Conservation (phyloP, 768 basidiomycete genomes). For the Hirschioporus abietinus region DNA sequence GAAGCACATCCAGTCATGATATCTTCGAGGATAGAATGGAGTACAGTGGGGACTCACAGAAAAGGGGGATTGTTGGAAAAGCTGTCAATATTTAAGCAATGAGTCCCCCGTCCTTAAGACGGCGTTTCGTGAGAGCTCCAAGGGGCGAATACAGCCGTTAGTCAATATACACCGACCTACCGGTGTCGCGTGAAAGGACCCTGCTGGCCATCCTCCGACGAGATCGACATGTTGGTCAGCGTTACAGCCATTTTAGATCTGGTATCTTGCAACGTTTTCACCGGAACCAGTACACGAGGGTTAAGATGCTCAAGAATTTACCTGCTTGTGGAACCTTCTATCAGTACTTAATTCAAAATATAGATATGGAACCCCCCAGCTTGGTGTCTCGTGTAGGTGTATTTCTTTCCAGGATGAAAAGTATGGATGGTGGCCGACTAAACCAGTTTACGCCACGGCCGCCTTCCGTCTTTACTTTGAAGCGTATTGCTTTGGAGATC, state of each 20-base stretch:
- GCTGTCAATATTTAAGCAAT: not conserved
- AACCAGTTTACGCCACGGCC: no score
- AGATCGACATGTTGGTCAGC: not conserved
- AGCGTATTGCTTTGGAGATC: not conserved
- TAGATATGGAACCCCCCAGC: no score
- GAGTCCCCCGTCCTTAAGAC: not conserved
- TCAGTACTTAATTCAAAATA: no score
- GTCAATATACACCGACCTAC: not conserved
- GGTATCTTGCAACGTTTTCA: not conserved
- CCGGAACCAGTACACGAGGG: not conserved
- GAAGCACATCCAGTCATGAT: not conserved
- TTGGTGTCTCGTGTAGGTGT: no score
- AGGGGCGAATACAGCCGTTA: not conserved
- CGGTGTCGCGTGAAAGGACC: not conserved
- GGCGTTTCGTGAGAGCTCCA: slow-evolving; percentile 1
- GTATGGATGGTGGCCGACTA: no score
- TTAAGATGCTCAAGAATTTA: no score
- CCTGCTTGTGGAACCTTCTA: no score
- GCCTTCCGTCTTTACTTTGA: no score
- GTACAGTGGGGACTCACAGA: not conserved
- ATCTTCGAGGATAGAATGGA: not conserved
- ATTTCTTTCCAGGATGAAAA: no score
- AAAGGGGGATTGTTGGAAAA: not conserved
- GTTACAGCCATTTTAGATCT: not conserved
- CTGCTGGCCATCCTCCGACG: not conserved